phyloP scores from a whole-genome alignment of 2,329 filamentous ascomycete species.

The Aspergillus sp. region DNA sequence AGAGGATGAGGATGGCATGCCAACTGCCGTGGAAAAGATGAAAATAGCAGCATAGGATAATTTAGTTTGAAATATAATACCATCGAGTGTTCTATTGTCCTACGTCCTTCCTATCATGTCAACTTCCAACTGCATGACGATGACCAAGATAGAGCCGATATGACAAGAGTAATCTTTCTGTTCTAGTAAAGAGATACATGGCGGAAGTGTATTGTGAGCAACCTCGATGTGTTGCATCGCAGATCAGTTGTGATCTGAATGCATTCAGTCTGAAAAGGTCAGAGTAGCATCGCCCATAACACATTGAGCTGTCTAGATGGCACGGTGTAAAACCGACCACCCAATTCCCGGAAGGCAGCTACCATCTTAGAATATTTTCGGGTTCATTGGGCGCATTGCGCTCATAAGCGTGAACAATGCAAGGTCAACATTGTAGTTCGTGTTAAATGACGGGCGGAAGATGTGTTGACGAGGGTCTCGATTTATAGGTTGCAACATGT shows the following conservation, averaged over 20 bases:
- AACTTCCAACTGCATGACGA: background rate
- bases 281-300: background rate
- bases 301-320: background rate
- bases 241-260: background rate
- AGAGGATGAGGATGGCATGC: constrained; percentile 63
- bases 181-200: background rate
- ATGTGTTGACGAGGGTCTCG: background rate
- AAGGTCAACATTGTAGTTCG: background rate
- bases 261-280: background rate
- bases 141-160: background rate
- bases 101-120: background rate
- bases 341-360: background rate
- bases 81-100: background rate
- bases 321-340: background rate
- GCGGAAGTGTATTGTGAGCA: background rate
- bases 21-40: constrained; percentile 64
- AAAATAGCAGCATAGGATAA: constrained; percentile 60
- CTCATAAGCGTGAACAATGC: background rate
- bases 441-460: background rate
- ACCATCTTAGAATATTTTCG: background rate
- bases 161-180: background rate
- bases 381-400: background rate
- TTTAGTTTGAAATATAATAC: constrained; percentile 10
- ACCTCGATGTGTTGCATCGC: background rate
- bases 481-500: background rate